These are phyloP conservation scores for Moniliella sp. DNA, from an alignment of 1,284 basidiomycete species.

Conservation along the genomic window DNA sequence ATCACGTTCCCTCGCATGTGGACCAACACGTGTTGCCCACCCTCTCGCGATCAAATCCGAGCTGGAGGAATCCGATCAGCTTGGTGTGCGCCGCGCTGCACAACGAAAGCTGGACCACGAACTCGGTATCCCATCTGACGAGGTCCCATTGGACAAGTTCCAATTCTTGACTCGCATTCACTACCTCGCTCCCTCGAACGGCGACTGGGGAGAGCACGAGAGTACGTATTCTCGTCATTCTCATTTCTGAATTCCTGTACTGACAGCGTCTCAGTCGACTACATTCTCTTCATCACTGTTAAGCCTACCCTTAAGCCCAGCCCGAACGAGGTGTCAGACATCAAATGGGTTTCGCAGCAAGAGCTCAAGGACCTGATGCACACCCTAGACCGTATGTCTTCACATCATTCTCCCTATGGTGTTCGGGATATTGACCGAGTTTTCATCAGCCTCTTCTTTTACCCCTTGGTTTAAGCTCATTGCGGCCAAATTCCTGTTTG, in stretches of 20 bases:
- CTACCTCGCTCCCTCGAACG: slow-evolving; percentile 80
- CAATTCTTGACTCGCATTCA: slow-evolving; percentile 93
- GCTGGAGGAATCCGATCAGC: slow-evolving; percentile 48
- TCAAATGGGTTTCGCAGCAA: slow-evolving; percentile 72
- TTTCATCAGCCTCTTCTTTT: slow-evolving; percentile 53
- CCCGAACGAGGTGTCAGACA: slow-evolving; percentile 70
- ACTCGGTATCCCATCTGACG: slow-evolving; percentile 58
- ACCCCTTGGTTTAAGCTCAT: slow-evolving; percentile 99
- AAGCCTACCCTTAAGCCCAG: slow-evolving; percentile 70
- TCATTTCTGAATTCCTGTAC: too few relatives aligned
- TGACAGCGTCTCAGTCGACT: slow-evolving; percentile 84
- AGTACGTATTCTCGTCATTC: too few relatives aligned
- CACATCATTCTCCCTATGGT: too few relatives aligned
- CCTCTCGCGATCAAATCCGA: slow-evolving; percentile 60
- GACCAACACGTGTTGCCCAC: slow-evolving; percentile 98
- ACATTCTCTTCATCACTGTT: slow-evolving; percentile 80
- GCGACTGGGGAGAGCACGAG: slow-evolving; percentile 95
- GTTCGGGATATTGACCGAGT: neutral
- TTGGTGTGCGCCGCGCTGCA: slow-evolving; percentile 58
- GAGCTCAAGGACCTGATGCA: slow-evolving; percentile 80
- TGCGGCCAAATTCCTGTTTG: slow-evolving; percentile 89
- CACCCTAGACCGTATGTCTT: slow-evolving; percentile 38
- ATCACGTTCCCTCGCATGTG: slow-evolving; percentile 99
- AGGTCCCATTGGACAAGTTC: slow-evolving; percentile 61
- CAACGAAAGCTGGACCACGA: slow-evolving; percentile 90